Evolutionary conservation across 164 flowering plant species (phyloP).

Genomic region (Amborella trichopoda): DNA sequence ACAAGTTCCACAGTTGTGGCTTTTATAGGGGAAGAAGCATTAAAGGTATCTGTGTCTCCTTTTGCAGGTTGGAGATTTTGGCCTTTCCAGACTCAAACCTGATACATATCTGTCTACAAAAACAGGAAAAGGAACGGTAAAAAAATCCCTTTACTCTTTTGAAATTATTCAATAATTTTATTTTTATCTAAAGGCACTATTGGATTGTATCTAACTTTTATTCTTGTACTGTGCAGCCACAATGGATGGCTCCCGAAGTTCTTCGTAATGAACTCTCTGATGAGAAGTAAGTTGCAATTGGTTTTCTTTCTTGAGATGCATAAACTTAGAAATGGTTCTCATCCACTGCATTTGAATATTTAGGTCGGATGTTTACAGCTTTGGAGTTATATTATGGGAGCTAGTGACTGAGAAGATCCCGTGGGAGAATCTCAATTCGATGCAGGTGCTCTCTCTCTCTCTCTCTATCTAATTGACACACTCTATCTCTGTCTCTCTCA

Average conservation of each 20-base stretch:
- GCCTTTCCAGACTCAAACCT: conserved; percentile 85
- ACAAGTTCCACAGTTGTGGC: background rate
- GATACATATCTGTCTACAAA: conserved; percentile 69
- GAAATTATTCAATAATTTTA: background rate
- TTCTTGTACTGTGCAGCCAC: conserved; percentile 54
- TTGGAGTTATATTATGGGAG: conserved; percentile 92
- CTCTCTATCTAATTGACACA: no score
- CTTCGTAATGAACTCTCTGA: conserved; percentile 91
- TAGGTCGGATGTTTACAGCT: conserved; percentile 95
- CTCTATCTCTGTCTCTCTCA: no score
- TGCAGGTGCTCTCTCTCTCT: no score
- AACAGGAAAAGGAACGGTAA: conserved; percentile 95
- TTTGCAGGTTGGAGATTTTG: conserved; percentile 91
- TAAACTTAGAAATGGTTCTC: background rate
- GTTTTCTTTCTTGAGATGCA: background rate
- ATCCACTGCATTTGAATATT: background rate
- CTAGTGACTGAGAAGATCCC: conserved; percentile 91
- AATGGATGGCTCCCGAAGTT: conserved; percentile 99
- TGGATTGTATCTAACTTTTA: background rate
- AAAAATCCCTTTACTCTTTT: background rate
- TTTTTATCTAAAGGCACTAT: background rate
- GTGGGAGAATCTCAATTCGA: conserved; percentile 88
- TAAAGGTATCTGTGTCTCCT: conserved; percentile 1
- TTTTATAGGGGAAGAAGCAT: no score
- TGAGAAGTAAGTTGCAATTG: conserved; percentile 61